A percentile compares a stretch with the other conserved stretches of the same genome.
phyloP scores from a whole-genome alignment of 345 rosid genomes.

The Gossypium australe region DNA sequence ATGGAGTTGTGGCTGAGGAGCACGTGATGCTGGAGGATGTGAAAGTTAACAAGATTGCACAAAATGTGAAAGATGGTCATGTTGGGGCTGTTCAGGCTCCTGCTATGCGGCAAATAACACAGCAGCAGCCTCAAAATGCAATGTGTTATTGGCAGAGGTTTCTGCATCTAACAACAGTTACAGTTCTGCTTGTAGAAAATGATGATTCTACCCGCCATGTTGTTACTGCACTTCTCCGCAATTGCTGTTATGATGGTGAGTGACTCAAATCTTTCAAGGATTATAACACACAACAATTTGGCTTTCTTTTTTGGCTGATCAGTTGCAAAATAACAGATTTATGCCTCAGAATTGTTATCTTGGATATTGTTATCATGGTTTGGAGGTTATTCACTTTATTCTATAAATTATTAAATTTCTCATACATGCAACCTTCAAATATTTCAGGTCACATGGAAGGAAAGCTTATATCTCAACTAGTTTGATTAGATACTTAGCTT shows the following conservation, averaged over 20 bases:
- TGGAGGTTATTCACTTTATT: not conserved
- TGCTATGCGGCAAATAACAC: constrained; percentile 31
- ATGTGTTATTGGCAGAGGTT: constrained; percentile 71
- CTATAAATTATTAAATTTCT: not conserved
- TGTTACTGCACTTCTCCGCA: constrained; percentile 74
- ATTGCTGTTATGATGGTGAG: constrained; percentile 79
- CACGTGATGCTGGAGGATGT: constrained; percentile 21
- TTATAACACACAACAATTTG: not conserved
- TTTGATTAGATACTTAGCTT: not conserved
- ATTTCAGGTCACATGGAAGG: not conserved
- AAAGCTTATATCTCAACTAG: not conserved
- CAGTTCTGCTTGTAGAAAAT: constrained; percentile 70
- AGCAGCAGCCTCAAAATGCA: constrained; percentile 40
- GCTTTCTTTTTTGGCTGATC: not conserved
- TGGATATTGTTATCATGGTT: not conserved
- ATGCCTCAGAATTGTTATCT: not conserved
- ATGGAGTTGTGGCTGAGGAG: constrained; percentile 24
- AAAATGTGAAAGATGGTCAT: constrained; percentile 37
- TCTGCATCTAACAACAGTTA: constrained; percentile 58
- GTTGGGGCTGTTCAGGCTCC: constrained; percentile 29
- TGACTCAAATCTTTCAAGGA: not conserved
- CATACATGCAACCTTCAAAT: not conserved
- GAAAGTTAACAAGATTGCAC: constrained; percentile 25
- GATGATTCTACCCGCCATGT: constrained; percentile 81
- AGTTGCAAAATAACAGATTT: not conserved